phyloP scores from a whole-genome alignment of 1,284 basidiomycete species.

The Porogramme epimiltina region DNA sequence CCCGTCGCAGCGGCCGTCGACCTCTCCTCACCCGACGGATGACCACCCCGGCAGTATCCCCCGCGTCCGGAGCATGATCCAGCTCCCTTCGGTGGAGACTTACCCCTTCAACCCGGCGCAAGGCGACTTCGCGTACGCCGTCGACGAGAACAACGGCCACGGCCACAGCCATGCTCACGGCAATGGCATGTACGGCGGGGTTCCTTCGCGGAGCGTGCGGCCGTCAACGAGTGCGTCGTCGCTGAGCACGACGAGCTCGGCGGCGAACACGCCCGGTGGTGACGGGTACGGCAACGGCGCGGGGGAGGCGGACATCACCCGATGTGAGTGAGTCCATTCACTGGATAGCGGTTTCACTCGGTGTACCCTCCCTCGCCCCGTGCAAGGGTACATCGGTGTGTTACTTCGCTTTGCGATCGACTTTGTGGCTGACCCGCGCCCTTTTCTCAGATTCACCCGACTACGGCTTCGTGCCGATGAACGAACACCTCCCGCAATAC shows the following conservation, averaged over 20 bases:
- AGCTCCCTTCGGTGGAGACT: slow-evolving; percentile 59
- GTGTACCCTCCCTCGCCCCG: background rate
- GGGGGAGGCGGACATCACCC: slow-evolving; percentile 60
- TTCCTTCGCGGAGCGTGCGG: slow-evolving; percentile 44
- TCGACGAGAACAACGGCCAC: slow-evolving; percentile 30
- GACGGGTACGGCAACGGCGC: slow-evolving; percentile 55
- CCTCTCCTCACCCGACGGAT: slow-evolving; percentile 69
- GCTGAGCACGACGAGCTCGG: slow-evolving; percentile 80
- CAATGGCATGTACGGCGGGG: slow-evolving; percentile 29
- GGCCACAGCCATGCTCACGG: no score
- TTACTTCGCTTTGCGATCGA: background rate
- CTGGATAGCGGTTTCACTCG: slow-evolving; percentile 9
- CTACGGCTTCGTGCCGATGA: slow-evolving; percentile 78
- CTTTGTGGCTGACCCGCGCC: slow-evolving; percentile 26
- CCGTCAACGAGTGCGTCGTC: slow-evolving; percentile 78
- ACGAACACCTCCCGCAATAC: slow-evolving; percentile 72
- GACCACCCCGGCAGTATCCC: slow-evolving; percentile 52
- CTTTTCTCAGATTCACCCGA: slow-evolving; percentile 70
- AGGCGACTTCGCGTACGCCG: slow-evolving; percentile 78
- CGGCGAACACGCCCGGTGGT: slow-evolving; percentile 54
- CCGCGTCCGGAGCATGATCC: slow-evolving; percentile 78
- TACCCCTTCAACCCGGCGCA: slow-evolving; percentile 66
- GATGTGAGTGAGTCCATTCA: slow-evolving; percentile 62
- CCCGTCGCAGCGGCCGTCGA: slow-evolving; percentile 56
- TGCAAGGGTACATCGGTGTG: slow-evolving; percentile 11